Base-by-base conservation (phyloP, 1,284 basidiomycete genomes). In the Nidula niveotomentosa region DNA sequence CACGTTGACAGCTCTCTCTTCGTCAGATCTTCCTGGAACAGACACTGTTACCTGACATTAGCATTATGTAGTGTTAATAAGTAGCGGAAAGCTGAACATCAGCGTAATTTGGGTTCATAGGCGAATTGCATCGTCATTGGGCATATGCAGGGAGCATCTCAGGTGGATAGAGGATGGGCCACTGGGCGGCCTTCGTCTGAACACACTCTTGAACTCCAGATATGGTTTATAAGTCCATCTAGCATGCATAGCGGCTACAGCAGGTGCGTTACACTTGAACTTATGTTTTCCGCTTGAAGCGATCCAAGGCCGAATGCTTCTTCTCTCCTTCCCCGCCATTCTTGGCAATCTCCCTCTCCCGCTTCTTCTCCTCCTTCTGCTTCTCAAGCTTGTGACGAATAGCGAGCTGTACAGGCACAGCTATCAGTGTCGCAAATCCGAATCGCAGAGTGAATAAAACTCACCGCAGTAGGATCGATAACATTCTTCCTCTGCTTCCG, bases 401-500 rank as follows among this genome's bases (percentile, higher is more conserved):
- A 12, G 37, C 37, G 37, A 41, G 12, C 37, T 41, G 23, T 23
- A 23, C 23, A 23, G 23, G 2, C 23, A 23, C 23, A 23, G 23
- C 3, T 23, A 23, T 23, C 23, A 3, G 23, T 23, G 3, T 3
- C 23, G 23, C 23, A 23, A 2, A 23, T 23, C 23, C 23, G 23
- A 23, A 23, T 3, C 23, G 23, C 23, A 23, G 23, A 23, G 23
- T 23, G 23, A 23, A 23, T 2, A 23, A 23, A 23, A 23, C 23
- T 23, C 23, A 23, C 23, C 23, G 23, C 23, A 23, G 23, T 23
- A 23, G 23, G 23, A 69, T 96, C 94, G 60, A 97, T 84, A 53
- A 97, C 91, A 64, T 97, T 96, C 78, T 95, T 94, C 68, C 92
- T 85, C 71, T 94, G 90, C 75, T 94, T 94, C 61, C 90, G 81